phyloP scores from a whole-genome alignment of 2,329 filamentous ascomycete genomes.

The Myrmaecium sp. region DNA sequence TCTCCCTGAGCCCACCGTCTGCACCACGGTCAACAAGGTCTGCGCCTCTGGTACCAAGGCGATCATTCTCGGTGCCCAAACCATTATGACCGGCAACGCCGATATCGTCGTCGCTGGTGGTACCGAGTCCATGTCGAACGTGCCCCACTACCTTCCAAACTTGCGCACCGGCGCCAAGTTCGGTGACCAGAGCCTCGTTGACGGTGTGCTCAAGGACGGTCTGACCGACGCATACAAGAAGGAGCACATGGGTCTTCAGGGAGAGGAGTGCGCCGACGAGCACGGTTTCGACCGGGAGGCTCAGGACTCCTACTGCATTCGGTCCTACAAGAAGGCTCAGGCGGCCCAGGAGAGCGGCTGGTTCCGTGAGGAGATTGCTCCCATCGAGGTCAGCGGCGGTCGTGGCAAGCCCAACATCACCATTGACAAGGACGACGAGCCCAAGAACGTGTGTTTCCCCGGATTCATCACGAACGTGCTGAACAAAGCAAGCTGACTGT shows the following conservation, averaged over 20 bases:
- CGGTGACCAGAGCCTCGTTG: constrained; percentile 74
- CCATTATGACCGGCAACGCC: constrained; percentile 92
- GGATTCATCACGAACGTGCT: background rate
- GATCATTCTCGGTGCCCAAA: constrained; percentile 85
- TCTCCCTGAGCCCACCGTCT: constrained; percentile 60
- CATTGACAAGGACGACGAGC: constrained; percentile 81
- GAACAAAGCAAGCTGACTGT: constrained; percentile 7
- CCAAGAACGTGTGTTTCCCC: constrained; percentile 55
- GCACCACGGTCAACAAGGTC: constrained; percentile 97
- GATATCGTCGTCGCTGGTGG: constrained; percentile 87
- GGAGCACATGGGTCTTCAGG: constrained; percentile 91
- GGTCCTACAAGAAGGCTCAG: constrained; percentile 86
- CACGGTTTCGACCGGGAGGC: constrained; percentile 65
- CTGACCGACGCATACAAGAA: constrained; percentile 89
- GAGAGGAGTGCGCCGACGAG: constrained; percentile 79
- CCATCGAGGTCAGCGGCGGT: constrained; percentile 72
- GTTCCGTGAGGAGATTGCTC: constrained; percentile 76
- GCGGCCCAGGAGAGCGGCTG: constrained; percentile 63
- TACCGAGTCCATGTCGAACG: constrained; percentile 96
- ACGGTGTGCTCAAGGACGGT: constrained; percentile 87
- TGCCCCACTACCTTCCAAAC: constrained; percentile 83
- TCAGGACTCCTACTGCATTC: constrained; percentile 93
- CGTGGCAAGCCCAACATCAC: constrained; percentile 75
- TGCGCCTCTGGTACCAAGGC: constrained; percentile 93
- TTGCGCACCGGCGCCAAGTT: constrained; percentile 84